Percentiles rank a stretch among this genome's conserved stretches.
These are phyloP conservation scores for Phalaenopsis hybrid DNA, from an alignment of 116 monocot species.

Conservation along the genomic window DNA sequence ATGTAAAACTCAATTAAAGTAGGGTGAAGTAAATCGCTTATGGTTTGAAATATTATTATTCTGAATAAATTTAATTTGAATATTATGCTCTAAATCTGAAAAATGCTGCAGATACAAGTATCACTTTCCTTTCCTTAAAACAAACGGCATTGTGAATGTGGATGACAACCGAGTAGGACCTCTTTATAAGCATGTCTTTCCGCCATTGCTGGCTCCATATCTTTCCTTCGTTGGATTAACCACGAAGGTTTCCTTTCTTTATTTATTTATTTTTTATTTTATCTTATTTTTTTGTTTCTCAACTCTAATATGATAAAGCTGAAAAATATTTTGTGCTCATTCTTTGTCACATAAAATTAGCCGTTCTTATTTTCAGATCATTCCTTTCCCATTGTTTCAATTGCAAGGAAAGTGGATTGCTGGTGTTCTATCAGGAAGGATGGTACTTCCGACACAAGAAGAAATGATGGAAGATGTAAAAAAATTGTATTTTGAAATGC, in stretches of 20 bases:
- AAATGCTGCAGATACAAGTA: slow-evolving; percentile 35
- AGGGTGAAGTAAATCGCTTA: no score
- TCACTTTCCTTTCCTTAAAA: slow-evolving; percentile 53
- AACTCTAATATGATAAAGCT: no score
- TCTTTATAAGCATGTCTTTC: slow-evolving; percentile 63
- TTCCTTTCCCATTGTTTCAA: slow-evolving; percentile 54
- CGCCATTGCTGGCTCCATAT: slow-evolving; percentile 35
- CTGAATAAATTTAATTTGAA: no score
- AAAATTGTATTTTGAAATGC: slow-evolving; percentile 30
- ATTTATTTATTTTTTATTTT: background rate
- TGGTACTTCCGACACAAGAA: slow-evolving; percentile 37
- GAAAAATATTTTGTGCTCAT: no score
- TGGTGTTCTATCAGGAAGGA: slow-evolving; percentile 40
- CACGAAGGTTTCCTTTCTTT: slow-evolving; percentile 33
- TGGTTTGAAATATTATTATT: no score
- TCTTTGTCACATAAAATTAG: background rate
- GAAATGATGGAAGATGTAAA: slow-evolving; percentile 57
- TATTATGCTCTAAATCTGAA: no score
- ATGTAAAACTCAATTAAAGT: no score
- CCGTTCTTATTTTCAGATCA: slow-evolving; percentile 18
- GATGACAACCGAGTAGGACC: slow-evolving; percentile 69
- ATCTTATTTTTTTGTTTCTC: background rate
- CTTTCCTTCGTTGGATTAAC: slow-evolving; percentile 63
- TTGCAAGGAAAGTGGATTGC: slow-evolving; percentile 76
- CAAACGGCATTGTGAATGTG: slow-evolving; percentile 35